phyloP scores from a whole-genome alignment of 306 rosid genomes.

The Mucuna pruriens region DNA sequence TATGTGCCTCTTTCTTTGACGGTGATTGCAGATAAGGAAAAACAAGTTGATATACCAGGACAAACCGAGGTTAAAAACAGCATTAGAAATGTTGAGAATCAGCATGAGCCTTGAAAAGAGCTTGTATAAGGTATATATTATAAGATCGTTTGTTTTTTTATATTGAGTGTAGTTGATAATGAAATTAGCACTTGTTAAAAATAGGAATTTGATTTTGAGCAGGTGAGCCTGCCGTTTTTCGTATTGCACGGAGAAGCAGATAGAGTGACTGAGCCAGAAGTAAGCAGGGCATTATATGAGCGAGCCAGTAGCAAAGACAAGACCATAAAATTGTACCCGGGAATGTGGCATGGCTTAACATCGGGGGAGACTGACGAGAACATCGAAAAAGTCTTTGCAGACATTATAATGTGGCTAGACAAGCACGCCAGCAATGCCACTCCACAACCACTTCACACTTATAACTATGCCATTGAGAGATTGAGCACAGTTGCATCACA shows the following conservation, averaged over 20 bases:
- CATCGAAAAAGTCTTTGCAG: constrained; percentile 64
- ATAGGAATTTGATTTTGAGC: no score
- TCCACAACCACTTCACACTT: constrained; percentile 2
- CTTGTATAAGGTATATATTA: constrained; percentile 69
- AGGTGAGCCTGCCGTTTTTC: constrained; percentile 88
- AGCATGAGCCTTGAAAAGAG: constrained; percentile 85
- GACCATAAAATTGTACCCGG: constrained; percentile 74
- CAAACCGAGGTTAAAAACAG: constrained; percentile 92
- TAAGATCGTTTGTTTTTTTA: not conserved
- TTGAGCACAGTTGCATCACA: constrained; percentile 32
- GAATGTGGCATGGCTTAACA: constrained; percentile 96
- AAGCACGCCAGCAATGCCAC: constrained; percentile 39
- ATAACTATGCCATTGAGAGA: constrained; percentile 18
- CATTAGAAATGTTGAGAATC: constrained; percentile 87
- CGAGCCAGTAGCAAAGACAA: constrained; percentile 78
- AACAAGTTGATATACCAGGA: constrained; percentile 89
- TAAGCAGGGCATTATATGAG: constrained; percentile 75
- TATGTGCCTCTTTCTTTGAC: not conserved
- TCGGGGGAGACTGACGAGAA: constrained; percentile 89
- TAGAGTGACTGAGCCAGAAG: constrained; percentile 90
- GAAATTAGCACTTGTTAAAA: not conserved
- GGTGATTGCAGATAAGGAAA: constrained; percentile 67
- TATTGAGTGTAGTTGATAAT: not conserved
- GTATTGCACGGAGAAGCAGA: constrained; percentile 97
- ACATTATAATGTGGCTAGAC: constrained; percentile 75